phyloP scores from a whole-genome alignment of 208 protist species.

The Leishmania tropica region DNA sequence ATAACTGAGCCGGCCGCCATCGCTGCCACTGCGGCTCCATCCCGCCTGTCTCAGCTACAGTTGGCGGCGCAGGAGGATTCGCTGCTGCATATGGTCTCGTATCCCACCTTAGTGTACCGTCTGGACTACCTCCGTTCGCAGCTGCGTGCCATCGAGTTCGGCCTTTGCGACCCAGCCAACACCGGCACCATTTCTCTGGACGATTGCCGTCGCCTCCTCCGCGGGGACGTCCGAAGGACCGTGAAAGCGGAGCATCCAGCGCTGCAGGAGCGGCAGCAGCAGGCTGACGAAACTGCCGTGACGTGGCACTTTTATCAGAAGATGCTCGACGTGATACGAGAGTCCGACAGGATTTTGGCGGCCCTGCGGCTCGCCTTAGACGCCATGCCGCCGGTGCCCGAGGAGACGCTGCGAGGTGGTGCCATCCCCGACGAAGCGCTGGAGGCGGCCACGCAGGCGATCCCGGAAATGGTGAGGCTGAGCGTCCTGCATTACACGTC shows the following conservation, averaged over 20 bases:
- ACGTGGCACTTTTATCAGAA: slow-evolving; percentile 73
- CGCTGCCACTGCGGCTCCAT: background rate
- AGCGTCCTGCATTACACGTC: slow-evolving; percentile 16
- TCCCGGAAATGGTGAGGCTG: slow-evolving; percentile 25
- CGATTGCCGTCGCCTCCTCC: slow-evolving; percentile 51
- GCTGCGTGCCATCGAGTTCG: slow-evolving; percentile 67
- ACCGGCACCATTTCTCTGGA: slow-evolving; percentile 46
- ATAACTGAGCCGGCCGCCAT: background rate
- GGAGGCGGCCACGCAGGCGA: slow-evolving; percentile 13
- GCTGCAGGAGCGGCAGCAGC: background rate
- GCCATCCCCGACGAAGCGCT: slow-evolving; percentile 37
- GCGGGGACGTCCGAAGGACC: slow-evolving; percentile 6
- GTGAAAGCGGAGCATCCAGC: background rate
- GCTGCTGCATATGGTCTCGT: slow-evolving; percentile 24
- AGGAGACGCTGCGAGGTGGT: slow-evolving; percentile 28
- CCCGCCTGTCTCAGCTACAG: slow-evolving; percentile 5
- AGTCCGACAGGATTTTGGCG: slow-evolving; percentile 46
- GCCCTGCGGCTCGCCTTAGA: slow-evolving; percentile 54
- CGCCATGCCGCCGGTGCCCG: slow-evolving; percentile 40
- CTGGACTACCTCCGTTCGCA: slow-evolving; percentile 66
- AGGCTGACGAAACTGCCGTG: slow-evolving; percentile 6
- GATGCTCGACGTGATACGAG: slow-evolving; percentile 67
- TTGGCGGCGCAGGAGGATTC: slow-evolving; percentile 17
- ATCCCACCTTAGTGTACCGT: slow-evolving; percentile 46
- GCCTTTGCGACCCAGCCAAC: slow-evolving; percentile 56